A percentile compares a stretch with the other conserved stretches of the same genome.
phyloP scores from a whole-genome alignment of 2,329 filamentous ascomycete species.

The Epichloe coenophiala region DNA sequence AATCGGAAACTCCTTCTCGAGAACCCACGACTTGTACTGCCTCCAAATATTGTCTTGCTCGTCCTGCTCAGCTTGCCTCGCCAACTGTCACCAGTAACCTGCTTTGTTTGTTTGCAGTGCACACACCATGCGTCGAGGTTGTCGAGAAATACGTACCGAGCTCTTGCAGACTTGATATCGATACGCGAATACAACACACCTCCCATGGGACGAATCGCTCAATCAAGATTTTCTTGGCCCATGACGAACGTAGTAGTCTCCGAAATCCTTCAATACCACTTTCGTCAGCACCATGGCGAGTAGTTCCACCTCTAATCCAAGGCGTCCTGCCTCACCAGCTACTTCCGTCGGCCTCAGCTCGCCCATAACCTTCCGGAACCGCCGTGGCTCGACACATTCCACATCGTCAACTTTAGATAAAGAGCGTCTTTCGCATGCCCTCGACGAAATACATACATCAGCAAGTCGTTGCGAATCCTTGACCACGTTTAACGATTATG shows the following conservation, averaged over 20 bases:
- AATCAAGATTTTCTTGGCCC: neutral
- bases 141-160: conserved; percentile 1
- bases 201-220: conserved; percentile 1
- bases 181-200: neutral
- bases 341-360: conserved; percentile 13
- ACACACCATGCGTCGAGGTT: conserved; percentile 5
- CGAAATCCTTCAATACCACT: neutral
- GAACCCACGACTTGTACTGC: neutral
- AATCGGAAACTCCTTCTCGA: neutral
- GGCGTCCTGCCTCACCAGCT: conserved; percentile 16
- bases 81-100: neutral
- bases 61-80: neutral
- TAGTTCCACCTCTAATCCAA: conserved; percentile 17
- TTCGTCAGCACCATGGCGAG: conserved; percentile 14
- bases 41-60: neutral
- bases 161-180: conserved; percentile 4
- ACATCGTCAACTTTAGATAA: conserved; percentile 40
- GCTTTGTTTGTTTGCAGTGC: neutral
- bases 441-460: conserved; percentile 78
- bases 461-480: conserved; percentile 75
- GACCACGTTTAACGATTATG: conserved; percentile 91
- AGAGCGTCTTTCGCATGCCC: conserved; percentile 60
- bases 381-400: conserved; percentile 27
- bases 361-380: conserved; percentile 18
- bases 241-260: conserved; percentile 6